Evolutionary conservation across 2,329 filamentous ascomycete species (phyloP).

Genomic region (Colletotrichum tabaci): DNA sequence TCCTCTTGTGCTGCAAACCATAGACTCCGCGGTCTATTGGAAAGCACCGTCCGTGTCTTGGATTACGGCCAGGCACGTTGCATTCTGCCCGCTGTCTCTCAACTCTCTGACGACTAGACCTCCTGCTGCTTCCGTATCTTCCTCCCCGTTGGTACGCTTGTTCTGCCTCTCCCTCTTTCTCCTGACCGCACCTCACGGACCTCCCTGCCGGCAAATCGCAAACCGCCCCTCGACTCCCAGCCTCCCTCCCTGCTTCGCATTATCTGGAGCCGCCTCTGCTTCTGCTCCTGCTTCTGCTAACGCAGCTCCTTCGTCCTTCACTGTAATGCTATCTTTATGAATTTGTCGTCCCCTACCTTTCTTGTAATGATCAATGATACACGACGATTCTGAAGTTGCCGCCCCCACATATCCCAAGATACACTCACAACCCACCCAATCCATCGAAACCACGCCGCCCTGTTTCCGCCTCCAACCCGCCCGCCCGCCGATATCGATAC

Average conservation of each 20-base stretch:
- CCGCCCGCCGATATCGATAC: constrained; percentile 11
- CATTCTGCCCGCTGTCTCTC: constrained; percentile 6
- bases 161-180: background rate
- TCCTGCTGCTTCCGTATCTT: constrained; percentile 22
- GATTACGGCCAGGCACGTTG: constrained; percentile 14
- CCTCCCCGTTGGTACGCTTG: constrained; percentile 22
- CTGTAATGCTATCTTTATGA: constrained; percentile 32
- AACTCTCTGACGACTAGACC: constrained; percentile 24
- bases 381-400: constrained; percentile 40
- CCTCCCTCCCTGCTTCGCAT: constrained; percentile 26
- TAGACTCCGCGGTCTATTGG: constrained; percentile 10
- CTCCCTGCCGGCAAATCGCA: constrained; percentile 24
- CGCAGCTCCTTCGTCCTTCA: constrained; percentile 17
- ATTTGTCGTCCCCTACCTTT: constrained; percentile 29
- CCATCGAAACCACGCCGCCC: constrained; percentile 20
- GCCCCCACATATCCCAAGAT: constrained; percentile 18
- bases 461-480: background rate
- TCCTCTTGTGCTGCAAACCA: constrained; percentile 18
- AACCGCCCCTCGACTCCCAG: constrained; percentile 29
- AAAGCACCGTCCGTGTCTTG: constrained; percentile 6
- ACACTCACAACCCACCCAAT: constrained; percentile 32
- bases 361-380: constrained; percentile 44
- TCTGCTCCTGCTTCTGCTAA: constrained; percentile 11
- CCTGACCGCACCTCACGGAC: constrained; percentile 31
- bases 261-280: constrained; percentile 14